A percentile compares a stretch with the other conserved stretches of the same genome.
These are phyloP conservation scores for Pachyrhizus erosus DNA, from an alignment of 306 rosid genomes.

Conservation along the genomic window DNA sequence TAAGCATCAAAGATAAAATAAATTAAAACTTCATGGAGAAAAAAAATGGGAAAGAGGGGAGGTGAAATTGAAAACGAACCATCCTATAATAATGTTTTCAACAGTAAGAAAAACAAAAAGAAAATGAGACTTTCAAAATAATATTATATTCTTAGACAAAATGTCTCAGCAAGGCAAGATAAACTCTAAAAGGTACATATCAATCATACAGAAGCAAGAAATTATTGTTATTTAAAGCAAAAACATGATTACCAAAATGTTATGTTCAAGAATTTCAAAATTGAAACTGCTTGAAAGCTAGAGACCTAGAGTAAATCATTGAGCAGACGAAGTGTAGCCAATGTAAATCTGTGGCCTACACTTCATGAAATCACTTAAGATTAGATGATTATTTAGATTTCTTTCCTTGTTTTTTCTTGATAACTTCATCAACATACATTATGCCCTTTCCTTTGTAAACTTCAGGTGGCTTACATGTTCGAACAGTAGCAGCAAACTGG, in stretches of 20 bases:
- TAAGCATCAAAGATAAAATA: neutral
- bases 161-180: conserved; percentile 5
- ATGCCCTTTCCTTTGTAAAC: conserved; percentile 97
- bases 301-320: conserved; percentile 4
- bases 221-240: conserved; percentile 10
- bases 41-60: neutral
- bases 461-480: conserved; percentile 87
- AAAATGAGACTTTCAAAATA: conserved; percentile 27
- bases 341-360: conserved; percentile 1
- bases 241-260: conserved; percentile 21
- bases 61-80: conserved; percentile 11
- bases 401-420: conserved; percentile 87
- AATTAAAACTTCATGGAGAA: neutral
- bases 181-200: conserved; percentile 3
- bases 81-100: neutral
- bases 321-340: conserved; percentile 15
- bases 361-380: conserved; percentile 4
- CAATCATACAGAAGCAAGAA: conserved; percentile 12
- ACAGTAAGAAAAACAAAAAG: conserved; percentile 29
- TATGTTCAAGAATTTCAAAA: conserved; percentile 24
- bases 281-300: conserved; percentile 9
- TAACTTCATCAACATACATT: conserved; percentile 79
- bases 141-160: neutral
- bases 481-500: conserved; percentile 85
- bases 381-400: conserved; percentile 71